Conservation (phyloP, 495 filamentous ascomycete genomes). For the Penicillium cosmopolitanum region DNA sequence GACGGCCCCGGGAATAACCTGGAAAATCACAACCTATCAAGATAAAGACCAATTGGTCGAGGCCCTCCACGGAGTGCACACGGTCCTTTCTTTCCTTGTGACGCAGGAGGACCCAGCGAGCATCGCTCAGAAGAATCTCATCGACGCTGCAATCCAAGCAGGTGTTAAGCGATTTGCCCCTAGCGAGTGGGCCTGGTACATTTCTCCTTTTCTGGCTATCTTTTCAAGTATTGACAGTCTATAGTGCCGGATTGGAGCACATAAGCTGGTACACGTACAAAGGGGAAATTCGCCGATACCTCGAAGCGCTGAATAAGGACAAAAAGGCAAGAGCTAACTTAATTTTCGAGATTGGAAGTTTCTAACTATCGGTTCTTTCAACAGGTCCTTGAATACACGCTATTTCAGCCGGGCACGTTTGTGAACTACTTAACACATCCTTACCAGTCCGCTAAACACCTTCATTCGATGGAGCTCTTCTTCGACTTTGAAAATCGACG, state of each 20-base stretch:
- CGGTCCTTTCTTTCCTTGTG: constrained; percentile 57
- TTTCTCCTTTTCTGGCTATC: not conserved
- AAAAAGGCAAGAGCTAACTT: constrained; percentile 39
- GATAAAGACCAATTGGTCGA: constrained; percentile 38
- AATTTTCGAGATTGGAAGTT: not conserved
- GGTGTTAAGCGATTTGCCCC: constrained; percentile 63
- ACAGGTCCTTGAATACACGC: constrained; percentile 60
- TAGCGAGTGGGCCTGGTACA: constrained; percentile 35
- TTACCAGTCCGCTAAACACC: constrained; percentile 51
- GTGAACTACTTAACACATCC: constrained; percentile 57
- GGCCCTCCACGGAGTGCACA: constrained; percentile 52
- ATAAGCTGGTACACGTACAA: constrained; percentile 56
- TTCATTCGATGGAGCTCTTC: constrained; percentile 40
- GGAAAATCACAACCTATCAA: constrained; percentile 50
- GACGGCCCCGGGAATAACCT: constrained; percentile 28
- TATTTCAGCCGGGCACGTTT: constrained; percentile 62
- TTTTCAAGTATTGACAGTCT: constrained; percentile 5
- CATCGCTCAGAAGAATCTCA: constrained; percentile 50
- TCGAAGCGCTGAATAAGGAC: constrained; percentile 54
- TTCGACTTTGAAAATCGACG: constrained; percentile 55
- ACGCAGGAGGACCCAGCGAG: constrained; percentile 38
- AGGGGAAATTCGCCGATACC: constrained; percentile 47
- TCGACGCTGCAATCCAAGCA: constrained; percentile 63
- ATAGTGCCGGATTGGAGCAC: constrained; percentile 23
- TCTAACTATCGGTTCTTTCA: constrained; percentile 7